Percentiles rank a stretch among this genome's conserved stretches.
These are phyloP conservation scores for Dacryopinax primogenitus DNA, from an alignment of 768 basidiomycete genomes.

Conservation along the genomic window DNA sequence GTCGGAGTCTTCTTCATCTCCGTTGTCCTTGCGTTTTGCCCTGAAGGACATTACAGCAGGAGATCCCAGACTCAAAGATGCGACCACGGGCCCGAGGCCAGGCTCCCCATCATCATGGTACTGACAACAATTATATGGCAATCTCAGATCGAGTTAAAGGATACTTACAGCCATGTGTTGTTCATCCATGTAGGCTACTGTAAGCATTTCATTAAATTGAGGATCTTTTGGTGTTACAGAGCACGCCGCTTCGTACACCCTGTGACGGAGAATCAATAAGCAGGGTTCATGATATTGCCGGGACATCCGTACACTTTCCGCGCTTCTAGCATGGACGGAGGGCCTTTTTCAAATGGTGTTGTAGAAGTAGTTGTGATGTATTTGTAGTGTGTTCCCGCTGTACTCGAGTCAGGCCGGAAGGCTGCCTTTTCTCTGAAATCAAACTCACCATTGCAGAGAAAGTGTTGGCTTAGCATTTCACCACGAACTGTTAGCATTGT, in stretches of 20 bases:
- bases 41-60: neutral
- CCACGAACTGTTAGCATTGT: neutral
- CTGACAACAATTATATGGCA: neutral
- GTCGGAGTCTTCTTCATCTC: neutral
- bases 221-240: neutral
- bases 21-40: neutral
- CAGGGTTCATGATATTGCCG: neutral
- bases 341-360: neutral
- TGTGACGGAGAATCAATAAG: neutral
- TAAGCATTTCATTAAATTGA: neutral
- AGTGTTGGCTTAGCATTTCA: neutral
- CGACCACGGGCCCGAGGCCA: neutral
- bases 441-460: neutral
- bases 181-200: conserved; percentile 4
- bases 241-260: neutral
- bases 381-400: conserved; percentile 1
- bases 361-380: neutral
- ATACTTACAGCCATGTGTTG: neutral
- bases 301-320: neutral
- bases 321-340: neutral
- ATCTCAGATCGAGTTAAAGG: neutral
- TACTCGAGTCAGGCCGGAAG: neutral
- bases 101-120: neutral
- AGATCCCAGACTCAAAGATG: neutral
- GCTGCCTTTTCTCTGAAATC: neutral